phyloP scores from a whole-genome alignment of 2,329 filamentous ascomycete species.

The Tricladium varicosporioides region DNA sequence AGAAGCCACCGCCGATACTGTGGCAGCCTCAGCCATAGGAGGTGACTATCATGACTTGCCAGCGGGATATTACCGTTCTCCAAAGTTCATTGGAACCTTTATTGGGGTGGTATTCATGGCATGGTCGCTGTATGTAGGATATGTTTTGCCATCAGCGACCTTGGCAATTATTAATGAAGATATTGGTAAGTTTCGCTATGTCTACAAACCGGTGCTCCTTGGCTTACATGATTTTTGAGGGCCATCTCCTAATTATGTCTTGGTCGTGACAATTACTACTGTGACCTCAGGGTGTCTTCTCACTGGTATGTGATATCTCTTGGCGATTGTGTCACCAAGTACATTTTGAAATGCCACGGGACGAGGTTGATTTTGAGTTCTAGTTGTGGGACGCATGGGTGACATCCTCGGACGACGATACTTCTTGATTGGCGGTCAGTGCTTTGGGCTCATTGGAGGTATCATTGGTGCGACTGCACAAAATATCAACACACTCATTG shows the following conservation, averaged over 20 bases:
- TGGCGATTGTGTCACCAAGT: not conserved
- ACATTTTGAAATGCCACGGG: not conserved
- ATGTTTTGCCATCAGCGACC: not conserved
- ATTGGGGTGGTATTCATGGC: not conserved
- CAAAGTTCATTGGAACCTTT: not conserved
- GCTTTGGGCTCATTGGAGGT: conserved; percentile 37
- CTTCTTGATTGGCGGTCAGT: conserved; percentile 31
- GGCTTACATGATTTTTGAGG: not conserved
- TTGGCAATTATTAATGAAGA: not conserved
- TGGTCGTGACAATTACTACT: not conserved
- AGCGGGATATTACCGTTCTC: not conserved
- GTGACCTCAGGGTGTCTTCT: not conserved
- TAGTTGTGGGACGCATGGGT: conserved; percentile 31
- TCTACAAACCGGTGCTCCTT: not conserved
- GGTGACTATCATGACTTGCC: not conserved
- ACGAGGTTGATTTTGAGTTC: not conserved
- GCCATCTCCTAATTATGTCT: not conserved
- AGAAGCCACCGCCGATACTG: not conserved
- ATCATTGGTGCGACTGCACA: conserved; percentile 39
- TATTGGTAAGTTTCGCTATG: not conserved
- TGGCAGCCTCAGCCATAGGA: not conserved
- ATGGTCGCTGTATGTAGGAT: not conserved
- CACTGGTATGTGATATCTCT: not conserved
- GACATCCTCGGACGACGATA: conserved; percentile 38
- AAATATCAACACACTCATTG: conserved; percentile 38